Conservation (phyloP, 306 rosid species). For the Abrus precatorius region DNA sequence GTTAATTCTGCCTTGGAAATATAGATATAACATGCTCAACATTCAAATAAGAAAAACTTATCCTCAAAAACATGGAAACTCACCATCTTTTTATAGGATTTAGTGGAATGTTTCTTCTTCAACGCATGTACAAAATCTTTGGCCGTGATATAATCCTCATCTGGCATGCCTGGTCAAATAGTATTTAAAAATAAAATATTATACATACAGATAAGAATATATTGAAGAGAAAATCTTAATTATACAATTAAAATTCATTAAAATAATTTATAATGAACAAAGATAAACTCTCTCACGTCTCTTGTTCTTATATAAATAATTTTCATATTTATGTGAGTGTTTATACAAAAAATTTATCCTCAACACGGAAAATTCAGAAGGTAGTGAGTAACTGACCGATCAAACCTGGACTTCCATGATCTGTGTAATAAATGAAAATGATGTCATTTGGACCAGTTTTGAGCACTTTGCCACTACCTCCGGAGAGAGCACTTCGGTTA, state of each 20-base stretch:
- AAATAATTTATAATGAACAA: too few species aligned
- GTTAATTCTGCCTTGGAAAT: not conserved
- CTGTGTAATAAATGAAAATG: slow-evolving; percentile 68
- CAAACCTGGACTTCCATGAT: slow-evolving; percentile 63
- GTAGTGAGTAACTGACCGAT: slow-evolving; percentile 52
- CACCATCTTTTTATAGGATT: slow-evolving; percentile 62
- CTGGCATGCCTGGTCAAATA: slow-evolving; percentile 62
- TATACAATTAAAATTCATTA: too few species aligned
- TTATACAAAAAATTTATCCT: too few species aligned
- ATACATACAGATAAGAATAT: too few species aligned
- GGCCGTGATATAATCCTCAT: slow-evolving; percentile 9
- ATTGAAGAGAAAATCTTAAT: too few species aligned
- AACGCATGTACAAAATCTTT: slow-evolving; percentile 58
- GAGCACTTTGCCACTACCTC: slow-evolving; percentile 78
- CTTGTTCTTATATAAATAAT: too few species aligned
- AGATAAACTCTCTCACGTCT: too few species aligned
- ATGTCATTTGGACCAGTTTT: slow-evolving; percentile 63
- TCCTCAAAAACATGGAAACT: not conserved
- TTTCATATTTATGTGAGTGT: too few species aligned
- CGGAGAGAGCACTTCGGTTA: slow-evolving; percentile 54
- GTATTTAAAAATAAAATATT: too few species aligned
- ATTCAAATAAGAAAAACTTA: not conserved
- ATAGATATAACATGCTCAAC: not conserved
- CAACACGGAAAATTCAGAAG: not conserved
- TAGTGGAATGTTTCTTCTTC: slow-evolving; percentile 60